Evolutionary conservation across 2,329 filamentous ascomycete genomes (phyloP), one percentile per base, ranked within the genome.

Genomic region (Thermothelomyces thermophilus): DNA sequence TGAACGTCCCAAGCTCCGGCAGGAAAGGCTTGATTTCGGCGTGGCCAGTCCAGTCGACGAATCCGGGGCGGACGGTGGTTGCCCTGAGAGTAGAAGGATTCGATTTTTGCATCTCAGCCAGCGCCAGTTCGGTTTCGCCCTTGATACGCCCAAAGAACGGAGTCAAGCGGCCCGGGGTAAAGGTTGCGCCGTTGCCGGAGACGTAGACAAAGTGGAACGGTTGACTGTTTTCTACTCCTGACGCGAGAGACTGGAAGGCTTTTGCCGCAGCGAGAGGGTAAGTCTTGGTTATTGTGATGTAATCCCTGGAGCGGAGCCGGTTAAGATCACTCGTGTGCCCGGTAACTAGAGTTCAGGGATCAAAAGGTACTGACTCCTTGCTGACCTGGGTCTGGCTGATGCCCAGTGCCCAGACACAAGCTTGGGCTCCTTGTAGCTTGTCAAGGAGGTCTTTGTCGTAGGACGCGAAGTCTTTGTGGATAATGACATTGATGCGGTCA

Each of bases 391-490:
- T 79, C 59, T 82, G 76, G 53, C 77, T 81, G 41, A 83, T 80
- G 0, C 86, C 86, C 40, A 84, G 71, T 0, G 86, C 85, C 86
- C 86, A 90, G 1, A 90, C 82, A 52, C 81, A 85, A 2, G 82
- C 85, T 7, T 75, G 69, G 0, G 85, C 86, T 19, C 79, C 84
- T 46, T 74, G 71, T 0, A 90, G 70, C 61, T 83, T 71, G 20
- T 66, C 56, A 9, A 89, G 70, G 2, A 88, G 57, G 0, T 71
- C 70, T 0, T 73, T 58, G 31, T 77, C 73, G 62, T 87, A 90
- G 1, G 64, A 69, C 11, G 69, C 65, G 60, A 86, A 90, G 63
- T 90, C 82, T 14, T 76, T 72, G 61, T 89, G 84, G 16, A 83
- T 68, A 54, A 89, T 82, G 48, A 88, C 79, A 20, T 77, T 75